Conservation (phyloP, 1,139 yeast species). For the Arxiozyma slooffiae region DNA sequence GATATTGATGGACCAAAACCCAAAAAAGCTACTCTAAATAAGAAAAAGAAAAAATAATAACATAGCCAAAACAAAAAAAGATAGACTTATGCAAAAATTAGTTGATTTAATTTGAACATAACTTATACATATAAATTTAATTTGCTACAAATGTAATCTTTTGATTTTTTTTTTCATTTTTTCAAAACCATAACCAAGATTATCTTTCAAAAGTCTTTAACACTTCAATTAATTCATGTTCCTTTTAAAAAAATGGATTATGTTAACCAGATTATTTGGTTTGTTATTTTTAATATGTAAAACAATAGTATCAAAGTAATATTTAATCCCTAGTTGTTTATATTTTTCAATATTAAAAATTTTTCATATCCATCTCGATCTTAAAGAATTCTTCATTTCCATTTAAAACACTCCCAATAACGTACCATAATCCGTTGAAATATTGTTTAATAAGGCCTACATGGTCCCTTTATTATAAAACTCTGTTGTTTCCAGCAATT, state of each 20-base stretch:
- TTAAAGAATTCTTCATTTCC: conserved; percentile 15
- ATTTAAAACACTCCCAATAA: conserved; percentile 35
- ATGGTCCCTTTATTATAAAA: too few species aligned
- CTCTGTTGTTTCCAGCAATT: too few species aligned
- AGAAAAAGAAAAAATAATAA: neutral
- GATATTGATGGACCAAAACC: conserved; percentile 4
- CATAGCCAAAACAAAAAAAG: neutral
- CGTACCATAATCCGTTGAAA: conserved; percentile 37
- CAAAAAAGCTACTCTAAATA: conserved; percentile 3
- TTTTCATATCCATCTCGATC: conserved; percentile 33
- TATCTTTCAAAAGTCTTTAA: conserved; percentile 23
- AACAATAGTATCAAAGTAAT: conserved; percentile 88
- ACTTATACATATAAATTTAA: neutral
- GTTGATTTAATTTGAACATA: neutral
- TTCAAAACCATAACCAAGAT: neutral
- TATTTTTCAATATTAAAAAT: conserved; percentile 63
- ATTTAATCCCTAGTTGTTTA: conserved; percentile 66
- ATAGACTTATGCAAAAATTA: neutral
- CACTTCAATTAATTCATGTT: conserved; percentile 47
- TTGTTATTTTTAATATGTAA: conserved; percentile 53
- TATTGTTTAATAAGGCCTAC: conserved; percentile 46
- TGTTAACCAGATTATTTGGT: conserved; percentile 43
- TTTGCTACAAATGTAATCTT: conserved; percentile 2
- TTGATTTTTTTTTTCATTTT: neutral
- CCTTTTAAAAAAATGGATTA: conserved; percentile 70